phyloP scores from a whole-genome alignment of 495 filamentous ascomycete species.

The Talaromyces stipitatus region DNA sequence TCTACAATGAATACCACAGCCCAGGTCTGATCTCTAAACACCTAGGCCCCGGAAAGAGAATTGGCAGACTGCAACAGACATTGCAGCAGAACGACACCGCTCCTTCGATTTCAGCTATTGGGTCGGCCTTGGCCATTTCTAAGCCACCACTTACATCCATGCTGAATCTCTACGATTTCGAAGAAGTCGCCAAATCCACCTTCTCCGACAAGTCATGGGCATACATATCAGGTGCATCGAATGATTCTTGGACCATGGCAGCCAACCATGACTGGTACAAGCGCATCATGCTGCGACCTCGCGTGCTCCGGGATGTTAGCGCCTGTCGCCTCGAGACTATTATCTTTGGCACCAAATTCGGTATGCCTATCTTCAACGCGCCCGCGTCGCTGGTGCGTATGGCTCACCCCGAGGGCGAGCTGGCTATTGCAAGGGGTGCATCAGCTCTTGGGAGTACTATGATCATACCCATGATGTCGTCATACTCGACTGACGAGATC shows the following conservation, averaged over 20 bases:
- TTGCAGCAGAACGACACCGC: conserved; percentile 14
- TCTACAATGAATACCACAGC: conserved; percentile 61
- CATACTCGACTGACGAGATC: conserved; percentile 1
- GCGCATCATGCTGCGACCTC: conserved; percentile 62
- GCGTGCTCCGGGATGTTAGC: conserved; percentile 64
- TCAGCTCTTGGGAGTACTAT: conserved; percentile 39
- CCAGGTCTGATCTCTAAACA: conserved; percentile 49
- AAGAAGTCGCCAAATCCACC: conserved; percentile 50
- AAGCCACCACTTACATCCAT: conserved; percentile 61
- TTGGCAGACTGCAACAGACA: conserved; percentile 28
- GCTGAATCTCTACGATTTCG: conserved; percentile 69
- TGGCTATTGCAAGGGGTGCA: conserved; percentile 54
- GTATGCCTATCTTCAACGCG: conserved; percentile 59
- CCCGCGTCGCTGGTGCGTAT: conserved; percentile 68
- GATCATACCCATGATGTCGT: neutral
- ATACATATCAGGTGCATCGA: conserved; percentile 75
- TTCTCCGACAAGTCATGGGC: conserved; percentile 69
- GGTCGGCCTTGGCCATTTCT: no score
- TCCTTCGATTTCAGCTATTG: conserved; percentile 24
- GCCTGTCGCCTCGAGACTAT: conserved; percentile 44
- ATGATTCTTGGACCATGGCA: conserved; percentile 59
- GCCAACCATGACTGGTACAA: conserved; percentile 51
- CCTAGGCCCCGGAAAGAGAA: conserved; percentile 52
- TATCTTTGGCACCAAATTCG: conserved; percentile 53
- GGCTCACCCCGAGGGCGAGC: conserved; percentile 67